Conservation (phyloP, 2,329 filamentous ascomycete genomes). For the Aspergillus quadricinctus region DNA sequence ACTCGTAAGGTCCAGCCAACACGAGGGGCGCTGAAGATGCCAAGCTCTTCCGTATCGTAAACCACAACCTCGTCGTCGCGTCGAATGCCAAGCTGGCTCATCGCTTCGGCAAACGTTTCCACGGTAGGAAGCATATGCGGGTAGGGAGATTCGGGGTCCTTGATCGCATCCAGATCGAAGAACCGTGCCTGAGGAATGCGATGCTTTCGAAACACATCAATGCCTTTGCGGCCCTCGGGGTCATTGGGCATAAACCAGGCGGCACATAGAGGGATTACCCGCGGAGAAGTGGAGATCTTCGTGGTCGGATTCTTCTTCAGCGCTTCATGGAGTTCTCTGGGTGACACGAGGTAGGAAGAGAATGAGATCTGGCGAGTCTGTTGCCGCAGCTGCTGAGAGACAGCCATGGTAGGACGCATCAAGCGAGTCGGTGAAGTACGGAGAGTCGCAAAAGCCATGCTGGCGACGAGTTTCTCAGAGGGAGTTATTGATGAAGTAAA, state of each 20-base stretch:
- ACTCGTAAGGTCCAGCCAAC: conserved; percentile 90
- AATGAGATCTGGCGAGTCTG: conserved; percentile 52
- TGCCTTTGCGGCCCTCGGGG: conserved; percentile 65
- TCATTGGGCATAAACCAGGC: conserved; percentile 97
- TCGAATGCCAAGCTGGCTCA: conserved; percentile 82
- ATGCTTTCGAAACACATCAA: conserved; percentile 72
- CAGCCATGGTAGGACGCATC: conserved; percentile 25
- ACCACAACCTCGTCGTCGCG: conserved; percentile 88
- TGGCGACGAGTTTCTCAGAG: conserved; percentile 2
- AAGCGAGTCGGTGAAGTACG: conserved; percentile 24
- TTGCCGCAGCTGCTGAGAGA: conserved; percentile 17
- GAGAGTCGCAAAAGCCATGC: conserved; percentile 34
- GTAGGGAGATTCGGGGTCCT: conserved; percentile 82
- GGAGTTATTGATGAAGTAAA: conserved; percentile 4
- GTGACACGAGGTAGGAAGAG: conserved; percentile 80
- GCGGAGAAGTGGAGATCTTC: conserved; percentile 73
- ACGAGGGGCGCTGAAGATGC: conserved; percentile 89
- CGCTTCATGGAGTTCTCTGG: conserved; percentile 74
- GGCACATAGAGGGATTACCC: conserved; percentile 84
- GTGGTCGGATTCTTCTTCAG: conserved; percentile 77
- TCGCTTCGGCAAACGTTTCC: conserved; percentile 76
- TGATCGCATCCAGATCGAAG: conserved; percentile 91
- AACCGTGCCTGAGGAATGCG: conserved; percentile 88
- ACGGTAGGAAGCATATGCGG: conserved; percentile 92
- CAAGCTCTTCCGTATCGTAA: conserved; percentile 86